Base-by-base conservation (phyloP, 2,329 filamentous ascomycete genomes). In the Knufia petricola region DNA sequence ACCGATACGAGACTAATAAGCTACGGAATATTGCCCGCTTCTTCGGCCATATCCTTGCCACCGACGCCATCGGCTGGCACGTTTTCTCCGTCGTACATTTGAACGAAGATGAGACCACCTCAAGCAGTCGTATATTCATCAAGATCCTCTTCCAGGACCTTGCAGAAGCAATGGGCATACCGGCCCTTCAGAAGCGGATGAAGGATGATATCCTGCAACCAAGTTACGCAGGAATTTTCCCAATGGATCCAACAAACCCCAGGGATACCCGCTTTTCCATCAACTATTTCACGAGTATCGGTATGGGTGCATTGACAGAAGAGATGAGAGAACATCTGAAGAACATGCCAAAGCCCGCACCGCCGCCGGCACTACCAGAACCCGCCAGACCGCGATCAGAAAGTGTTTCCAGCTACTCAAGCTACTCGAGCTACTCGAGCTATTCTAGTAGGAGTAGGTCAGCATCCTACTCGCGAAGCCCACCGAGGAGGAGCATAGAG, bases 241-340 rank as follows among this genome's bases (percentile, higher is more conserved):
- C 92, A 0, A 83, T 74, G 52, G 89, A 96, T 64, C 44, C 44
- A 12, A 47, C 32, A 20, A 87, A 88, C 60, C 80, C 88, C 20
- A 82, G 86, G 62, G 92, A 95, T 67, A 88, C 89, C 32, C 82
- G 90, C 47, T 98, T 98, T 73, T 87, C 89, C 44, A 95, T 98
- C 81, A 98, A 98, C 69, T 98, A 95, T 75, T 96, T 98, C 66
- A 98, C 92, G 8, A 92, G 88, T 60, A 94, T 98, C 60, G 88
- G 89, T 50, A 94, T 98, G 85, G 92, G 92, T 63, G 81, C 79
- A 20, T 76, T 98, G 53, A 98, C 92, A 1, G 92, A 98, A 63
- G 85, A 88, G 57, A 94, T 95, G 87, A 82, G 92, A 65, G 87
- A 94, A 61, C 81, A 84, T 63, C 75, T 98, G 49, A 85, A 89